These are phyloP conservation scores for Phytophthora capsici DNA, from an alignment of 352 stramenopile species.

Conservation along the genomic window DNA sequence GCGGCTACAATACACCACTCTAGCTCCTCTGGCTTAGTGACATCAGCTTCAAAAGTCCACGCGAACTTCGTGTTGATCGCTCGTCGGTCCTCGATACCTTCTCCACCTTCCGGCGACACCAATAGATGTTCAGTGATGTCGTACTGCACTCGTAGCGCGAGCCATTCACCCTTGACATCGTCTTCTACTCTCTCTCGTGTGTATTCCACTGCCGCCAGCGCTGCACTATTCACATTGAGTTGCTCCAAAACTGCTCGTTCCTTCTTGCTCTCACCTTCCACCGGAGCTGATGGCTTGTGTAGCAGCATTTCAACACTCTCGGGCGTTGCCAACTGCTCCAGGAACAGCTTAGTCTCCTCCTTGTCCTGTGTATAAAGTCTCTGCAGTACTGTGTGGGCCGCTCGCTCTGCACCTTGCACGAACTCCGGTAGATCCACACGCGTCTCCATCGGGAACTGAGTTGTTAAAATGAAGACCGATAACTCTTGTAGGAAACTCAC, in stretches of 20 bases:
- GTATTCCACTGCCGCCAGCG: conserved; percentile 55
- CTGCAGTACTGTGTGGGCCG: conserved; percentile 48
- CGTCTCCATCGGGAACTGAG: conserved; percentile 39
- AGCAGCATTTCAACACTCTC: conserved; percentile 32
- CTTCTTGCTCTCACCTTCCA: conserved; percentile 17
- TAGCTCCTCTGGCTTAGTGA: conserved; percentile 41
- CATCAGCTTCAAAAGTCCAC: conserved; percentile 67
- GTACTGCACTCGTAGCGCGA: conserved; percentile 52
- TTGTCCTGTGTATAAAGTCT: conserved; percentile 45
- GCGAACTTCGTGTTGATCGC: conserved; percentile 54
- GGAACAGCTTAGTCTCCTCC: conserved; percentile 28
- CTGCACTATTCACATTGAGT: conserved; percentile 47
- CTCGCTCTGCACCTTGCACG: conserved; percentile 41
- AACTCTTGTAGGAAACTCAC: too few species aligned
- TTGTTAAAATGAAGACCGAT: too few species aligned
- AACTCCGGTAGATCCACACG: conserved; percentile 54
- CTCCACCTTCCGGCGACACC: conserved; percentile 13
- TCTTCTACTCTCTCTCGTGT: conserved; percentile 30
- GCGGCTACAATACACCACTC: conserved; percentile 54
- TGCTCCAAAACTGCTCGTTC: conserved; percentile 42
- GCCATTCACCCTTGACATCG: conserved; percentile 45
- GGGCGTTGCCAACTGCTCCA: conserved; percentile 35
- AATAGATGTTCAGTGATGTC: conserved; percentile 58
- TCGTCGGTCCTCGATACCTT: conserved; percentile 49
- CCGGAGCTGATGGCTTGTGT: conserved; percentile 33